A percentile compares a stretch with the other conserved stretches of the same genome.
phyloP scores from a whole-genome alignment of 345 rosid species.

The Odontarrhena argentea region DNA sequence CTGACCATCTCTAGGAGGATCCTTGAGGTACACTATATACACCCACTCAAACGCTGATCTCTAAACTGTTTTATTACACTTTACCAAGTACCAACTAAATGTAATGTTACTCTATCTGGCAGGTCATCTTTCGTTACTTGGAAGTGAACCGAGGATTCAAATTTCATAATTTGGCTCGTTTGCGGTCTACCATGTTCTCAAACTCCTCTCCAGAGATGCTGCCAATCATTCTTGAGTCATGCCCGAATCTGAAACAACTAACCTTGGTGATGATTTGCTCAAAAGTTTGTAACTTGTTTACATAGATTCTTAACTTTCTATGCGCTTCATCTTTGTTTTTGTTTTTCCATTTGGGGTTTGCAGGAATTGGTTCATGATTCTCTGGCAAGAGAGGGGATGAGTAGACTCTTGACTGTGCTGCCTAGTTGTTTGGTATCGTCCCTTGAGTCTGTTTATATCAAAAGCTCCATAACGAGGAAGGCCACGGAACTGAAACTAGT shows the following conservation, averaged over 20 bases:
- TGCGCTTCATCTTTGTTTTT: background rate
- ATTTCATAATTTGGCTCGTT: slow-evolving; percentile 15
- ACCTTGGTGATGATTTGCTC: slow-evolving; percentile 27
- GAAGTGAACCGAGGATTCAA: slow-evolving; percentile 5
- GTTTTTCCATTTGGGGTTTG: background rate
- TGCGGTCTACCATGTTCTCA: slow-evolving; percentile 15
- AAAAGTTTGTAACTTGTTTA: background rate
- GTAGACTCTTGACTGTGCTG: slow-evolving; percentile 9
- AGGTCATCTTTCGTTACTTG: slow-evolving; percentile 5
- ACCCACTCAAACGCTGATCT: background rate
- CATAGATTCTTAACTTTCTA: background rate
- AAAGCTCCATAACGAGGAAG: slow-evolving; percentile 5
- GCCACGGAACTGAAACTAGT: slow-evolving; percentile 29
- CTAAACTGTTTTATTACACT: background rate
- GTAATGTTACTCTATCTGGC: background rate
- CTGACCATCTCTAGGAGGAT: slow-evolving; percentile 29
- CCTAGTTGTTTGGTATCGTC: slow-evolving; percentile 13
- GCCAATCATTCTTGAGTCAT: slow-evolving; percentile 26
- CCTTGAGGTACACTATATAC: slow-evolving; percentile 14
- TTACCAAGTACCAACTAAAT: background rate
- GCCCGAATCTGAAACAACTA: slow-evolving; percentile 33
- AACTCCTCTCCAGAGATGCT: slow-evolving; percentile 19
- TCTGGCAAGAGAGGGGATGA: slow-evolving; percentile 10
- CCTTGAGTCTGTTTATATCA: slow-evolving; percentile 11
- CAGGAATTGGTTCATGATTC: slow-evolving; percentile 23